Conservation (phyloP, 2,329 filamentous ascomycete species). For the Bipolaris zeicola region DNA sequence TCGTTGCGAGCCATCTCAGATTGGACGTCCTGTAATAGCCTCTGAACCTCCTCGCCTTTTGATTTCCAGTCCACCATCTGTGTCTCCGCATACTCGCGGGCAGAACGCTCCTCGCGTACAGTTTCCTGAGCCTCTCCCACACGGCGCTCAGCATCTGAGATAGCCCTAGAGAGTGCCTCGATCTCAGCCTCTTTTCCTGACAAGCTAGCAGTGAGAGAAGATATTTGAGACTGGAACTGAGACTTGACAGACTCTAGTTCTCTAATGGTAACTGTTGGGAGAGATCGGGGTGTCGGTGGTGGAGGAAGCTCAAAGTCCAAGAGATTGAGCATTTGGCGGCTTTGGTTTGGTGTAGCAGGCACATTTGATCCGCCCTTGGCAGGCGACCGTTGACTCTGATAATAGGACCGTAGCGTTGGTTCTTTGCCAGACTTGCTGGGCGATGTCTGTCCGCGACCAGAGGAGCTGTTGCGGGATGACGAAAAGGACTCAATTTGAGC, state of each 20-base stretch:
- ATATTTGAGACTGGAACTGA: conserved; percentile 87
- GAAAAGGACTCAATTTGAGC: conserved; percentile 70
- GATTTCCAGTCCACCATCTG: conserved; percentile 86
- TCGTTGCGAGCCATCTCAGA: conserved; percentile 80
- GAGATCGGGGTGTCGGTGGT: conserved; percentile 85
- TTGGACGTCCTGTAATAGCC: conserved; percentile 76
- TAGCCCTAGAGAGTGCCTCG: conserved; percentile 80
- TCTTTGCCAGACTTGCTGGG: conserved; percentile 58
- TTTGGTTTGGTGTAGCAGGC: conserved; percentile 40
- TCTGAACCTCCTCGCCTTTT: conserved; percentile 83
- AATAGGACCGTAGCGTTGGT: conserved; percentile 55
- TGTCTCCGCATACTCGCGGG: conserved; percentile 72
- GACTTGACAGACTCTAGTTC: conserved; percentile 95
- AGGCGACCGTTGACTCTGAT: conserved; percentile 42
- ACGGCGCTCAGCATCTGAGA: conserved; percentile 88
- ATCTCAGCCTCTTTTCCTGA: conserved; percentile 94
- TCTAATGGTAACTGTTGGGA: conserved; percentile 87
- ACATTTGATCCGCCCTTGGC: conserved; percentile 35
- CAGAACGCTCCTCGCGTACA: conserved; percentile 74
- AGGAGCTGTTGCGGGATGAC: conserved; percentile 48
- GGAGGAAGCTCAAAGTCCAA: conserved; percentile 95
- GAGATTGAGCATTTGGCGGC: conserved; percentile 42
- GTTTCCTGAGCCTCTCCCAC: conserved; percentile 86
- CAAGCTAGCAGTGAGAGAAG: conserved; percentile 87
- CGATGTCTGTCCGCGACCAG: conserved; percentile 49